These are phyloP conservation scores for Turnera subulata DNA, from an alignment of 345 rosid genomes.

Conservation along the genomic window DNA sequence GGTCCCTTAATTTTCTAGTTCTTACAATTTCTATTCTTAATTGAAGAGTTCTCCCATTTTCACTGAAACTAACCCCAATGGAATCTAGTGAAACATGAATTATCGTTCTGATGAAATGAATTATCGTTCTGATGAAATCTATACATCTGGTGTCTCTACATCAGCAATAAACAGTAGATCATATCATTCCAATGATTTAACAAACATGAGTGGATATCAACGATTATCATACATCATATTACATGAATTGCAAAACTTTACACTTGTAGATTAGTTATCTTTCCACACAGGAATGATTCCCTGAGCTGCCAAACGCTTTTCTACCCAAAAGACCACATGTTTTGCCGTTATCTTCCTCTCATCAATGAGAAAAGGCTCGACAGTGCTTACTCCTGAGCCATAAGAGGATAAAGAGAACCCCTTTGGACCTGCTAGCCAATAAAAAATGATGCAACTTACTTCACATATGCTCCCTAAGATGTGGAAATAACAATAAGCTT, in stretches of 20 bases:
- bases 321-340: slow-evolving; percentile 85
- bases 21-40: too few relatives aligned
- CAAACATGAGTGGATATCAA: too few relatives aligned
- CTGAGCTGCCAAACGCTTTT: slow-evolving; percentile 93
- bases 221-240: too few relatives aligned
- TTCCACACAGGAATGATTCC: slow-evolving; percentile 88
- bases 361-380: slow-evolving; percentile 90
- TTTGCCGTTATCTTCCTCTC: slow-evolving; percentile 80
- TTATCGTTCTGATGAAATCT: too few relatives aligned
- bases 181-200: too few relatives aligned
- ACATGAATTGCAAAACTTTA: neutral
- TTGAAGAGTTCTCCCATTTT: too few relatives aligned
- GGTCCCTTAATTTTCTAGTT: too few relatives aligned
- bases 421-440: slow-evolving; percentile 52
- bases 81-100: too few relatives aligned
- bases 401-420: slow-evolving; percentile 79
- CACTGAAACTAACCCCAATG: too few relatives aligned
- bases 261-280: slow-evolving; percentile 26
- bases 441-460: neutral
- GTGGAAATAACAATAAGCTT: neutral
- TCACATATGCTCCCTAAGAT: neutral
- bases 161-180: too few relatives aligned
- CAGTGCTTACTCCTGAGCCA: slow-evolving; percentile 73
- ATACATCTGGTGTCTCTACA: too few relatives aligned
- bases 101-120: too few relatives aligned